Percentiles rank a stretch among this genome's conserved stretches.
phyloP scores from a whole-genome alignment of 176 grass and related monocot genomes.

The Oryza coarctata region DNA sequence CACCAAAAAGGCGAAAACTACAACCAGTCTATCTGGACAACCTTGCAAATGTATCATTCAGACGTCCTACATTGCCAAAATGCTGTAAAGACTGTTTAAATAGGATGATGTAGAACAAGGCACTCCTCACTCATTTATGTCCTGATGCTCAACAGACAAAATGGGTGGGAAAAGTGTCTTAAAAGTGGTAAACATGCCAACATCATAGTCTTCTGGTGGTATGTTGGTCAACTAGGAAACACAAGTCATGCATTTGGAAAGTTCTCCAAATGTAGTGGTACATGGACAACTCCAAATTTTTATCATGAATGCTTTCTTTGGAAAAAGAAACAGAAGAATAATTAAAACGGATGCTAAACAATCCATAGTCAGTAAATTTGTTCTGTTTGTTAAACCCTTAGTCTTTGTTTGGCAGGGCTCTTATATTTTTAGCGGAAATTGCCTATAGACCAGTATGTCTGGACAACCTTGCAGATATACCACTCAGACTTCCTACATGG shows the following conservation, averaged over 20 bases:
- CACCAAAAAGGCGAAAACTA: too few species aligned
- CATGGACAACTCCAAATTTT: background rate
- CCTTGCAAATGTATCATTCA: background rate
- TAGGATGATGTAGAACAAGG: background rate
- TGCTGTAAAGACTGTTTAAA: background rate
- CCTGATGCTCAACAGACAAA: background rate
- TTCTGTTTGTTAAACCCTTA: background rate
- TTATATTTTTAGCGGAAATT: background rate
- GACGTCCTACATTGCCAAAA: slow-evolving; percentile 2
- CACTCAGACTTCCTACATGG: background rate
- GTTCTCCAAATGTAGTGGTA: too few species aligned
- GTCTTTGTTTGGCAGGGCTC: too few species aligned
- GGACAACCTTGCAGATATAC: background rate
- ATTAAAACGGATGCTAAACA: background rate
- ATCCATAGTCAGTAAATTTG: background rate
- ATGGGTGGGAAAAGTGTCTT: background rate
- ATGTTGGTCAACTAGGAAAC: background rate
- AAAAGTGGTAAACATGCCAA: background rate
- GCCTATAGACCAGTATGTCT: background rate
- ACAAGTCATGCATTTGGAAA: background rate
- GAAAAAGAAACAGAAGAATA: background rate
- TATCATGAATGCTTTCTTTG: background rate
- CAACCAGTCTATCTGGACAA: background rate
- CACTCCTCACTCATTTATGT: background rate
- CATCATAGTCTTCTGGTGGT: background rate